A percentile compares a stretch with the other conserved stretches of the same genome.
These are phyloP conservation scores for Boletus vermiculosoides DNA, from an alignment of 768 basidiomycete species.

Conservation along the genomic window DNA sequence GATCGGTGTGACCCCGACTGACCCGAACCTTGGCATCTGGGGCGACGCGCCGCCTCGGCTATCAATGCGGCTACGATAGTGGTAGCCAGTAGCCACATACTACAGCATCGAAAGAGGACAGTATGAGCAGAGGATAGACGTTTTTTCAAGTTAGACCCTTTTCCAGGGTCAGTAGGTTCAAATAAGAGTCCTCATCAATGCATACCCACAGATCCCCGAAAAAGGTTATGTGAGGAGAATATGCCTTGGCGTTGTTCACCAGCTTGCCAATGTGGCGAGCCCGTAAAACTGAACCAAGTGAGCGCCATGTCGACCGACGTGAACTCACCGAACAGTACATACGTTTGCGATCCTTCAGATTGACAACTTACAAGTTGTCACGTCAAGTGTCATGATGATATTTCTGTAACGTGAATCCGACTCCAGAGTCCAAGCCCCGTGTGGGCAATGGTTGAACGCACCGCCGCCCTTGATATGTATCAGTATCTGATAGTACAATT, in stretches of 20 bases:
- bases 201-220: slow-evolving; percentile 1
- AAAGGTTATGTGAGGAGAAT: neutral
- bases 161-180: slow-evolving; percentile 5
- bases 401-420: neutral
- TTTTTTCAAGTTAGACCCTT: neutral
- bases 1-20: too few relatives aligned
- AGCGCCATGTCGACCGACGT: neutral
- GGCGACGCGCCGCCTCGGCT: neutral
- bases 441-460: neutral
- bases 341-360: neutral
- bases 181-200: neutral
- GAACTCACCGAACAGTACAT: neutral
- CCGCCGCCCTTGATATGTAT: neutral
- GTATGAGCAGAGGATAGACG: neutral
- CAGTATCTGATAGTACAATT: neutral
- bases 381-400: neutral
- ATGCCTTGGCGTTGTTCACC: neutral
- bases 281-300: neutral
- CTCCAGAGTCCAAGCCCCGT: neutral
- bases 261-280: neutral
- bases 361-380: slow-evolving; percentile 2
- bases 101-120: slow-evolving; percentile 1
- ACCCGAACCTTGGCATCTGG: slow-evolving; percentile 1
- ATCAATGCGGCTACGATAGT: neutral
- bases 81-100: neutral